Base-by-base conservation (phyloP, 1,284 basidiomycete genomes). In the Microbotryomycetes sp. region DNA sequence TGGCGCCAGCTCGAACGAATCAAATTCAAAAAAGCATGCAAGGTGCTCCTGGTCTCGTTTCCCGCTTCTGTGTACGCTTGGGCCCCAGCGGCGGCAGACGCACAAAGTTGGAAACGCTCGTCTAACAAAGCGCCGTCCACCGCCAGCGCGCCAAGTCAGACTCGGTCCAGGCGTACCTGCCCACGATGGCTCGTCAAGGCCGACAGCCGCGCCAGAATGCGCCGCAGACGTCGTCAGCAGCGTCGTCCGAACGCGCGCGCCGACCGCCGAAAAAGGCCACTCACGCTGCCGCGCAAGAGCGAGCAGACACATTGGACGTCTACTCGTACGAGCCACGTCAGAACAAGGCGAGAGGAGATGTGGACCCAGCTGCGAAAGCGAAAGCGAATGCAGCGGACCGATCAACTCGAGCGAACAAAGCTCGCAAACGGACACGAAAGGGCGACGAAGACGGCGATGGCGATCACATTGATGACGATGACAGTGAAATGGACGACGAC, bases 251-350 rank as follows among this genome's bases (percentile, higher is more conserved):
- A 21, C 18, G 27, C 41, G 5, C 26, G 30, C 3, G 15, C 28
- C 28, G 27, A 47, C 18, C 11, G 28, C n/a, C 16, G n/a, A 21
- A 13, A 21, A 57, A 52, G 56, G 23, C 49, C 35, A 35, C 26
- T 13, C 57, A 41, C 35, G 35, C 35, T 41, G 11, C 18, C 9
- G 11, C 9, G 18, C 35, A 41, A 41, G 11, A 41, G 18, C 35
- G 35, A 1, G 54, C 52, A 29, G 50, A 53, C 26, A 23, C 53
- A 2, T 53, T 67, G 45, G 64, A 67, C 49, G 59, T 60, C 47
- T 67, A 67, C 56, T 49, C 59, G 15, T 61, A 62, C 54, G n/a
- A 48, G 23, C 2, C 29, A 1, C 30, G 51, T 9, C 57, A 55
- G 52, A 45, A 48, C 18, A 54, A 50, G 35, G 45, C 50, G 15